Conservation (phyloP, 306 rosid genomes). For the Vachellia collinsii region DNA sequence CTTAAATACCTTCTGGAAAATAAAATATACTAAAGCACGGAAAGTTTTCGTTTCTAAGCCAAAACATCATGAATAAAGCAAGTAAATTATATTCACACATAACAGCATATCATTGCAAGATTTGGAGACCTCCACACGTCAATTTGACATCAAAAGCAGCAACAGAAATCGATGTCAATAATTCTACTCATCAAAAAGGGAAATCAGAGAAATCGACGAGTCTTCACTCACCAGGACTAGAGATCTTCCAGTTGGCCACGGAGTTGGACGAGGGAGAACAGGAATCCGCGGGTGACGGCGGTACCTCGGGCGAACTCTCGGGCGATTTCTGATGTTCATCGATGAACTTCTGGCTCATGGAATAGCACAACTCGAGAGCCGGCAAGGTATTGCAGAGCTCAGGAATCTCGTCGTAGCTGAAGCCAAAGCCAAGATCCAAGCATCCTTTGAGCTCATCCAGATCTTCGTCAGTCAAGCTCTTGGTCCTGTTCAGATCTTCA, state of each 20-base stretch:
- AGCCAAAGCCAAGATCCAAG: constrained; percentile 87
- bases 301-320: constrained; percentile 35
- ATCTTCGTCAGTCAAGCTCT: constrained; percentile 84
- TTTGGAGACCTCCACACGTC: neutral
- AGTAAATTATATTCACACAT: neutral
- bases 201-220: neutral
- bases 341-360: constrained; percentile 74
- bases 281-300: constrained; percentile 25
- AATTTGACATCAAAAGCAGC: neutral
- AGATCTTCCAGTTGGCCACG: constrained; percentile 83
- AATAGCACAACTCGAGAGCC: constrained; percentile 82
- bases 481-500: constrained; percentile 65
- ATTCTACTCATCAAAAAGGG: neutral
- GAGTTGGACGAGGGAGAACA: constrained; percentile 43
- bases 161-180: neutral
- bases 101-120: neutral
- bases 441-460: constrained; percentile 86
- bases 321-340: constrained; percentile 56
- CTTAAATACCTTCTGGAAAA: neutral
- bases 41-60: neutral
- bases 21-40: neutral
- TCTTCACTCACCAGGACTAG: constrained; percentile 67
- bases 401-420: constrained; percentile 86
- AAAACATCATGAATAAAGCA: neutral
- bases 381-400: constrained; percentile 90